Evolutionary conservation across 495 filamentous ascomycete genomes (phyloP), one percentile per base, ranked within the genome.

Genomic region (Xylona heveae): DNA sequence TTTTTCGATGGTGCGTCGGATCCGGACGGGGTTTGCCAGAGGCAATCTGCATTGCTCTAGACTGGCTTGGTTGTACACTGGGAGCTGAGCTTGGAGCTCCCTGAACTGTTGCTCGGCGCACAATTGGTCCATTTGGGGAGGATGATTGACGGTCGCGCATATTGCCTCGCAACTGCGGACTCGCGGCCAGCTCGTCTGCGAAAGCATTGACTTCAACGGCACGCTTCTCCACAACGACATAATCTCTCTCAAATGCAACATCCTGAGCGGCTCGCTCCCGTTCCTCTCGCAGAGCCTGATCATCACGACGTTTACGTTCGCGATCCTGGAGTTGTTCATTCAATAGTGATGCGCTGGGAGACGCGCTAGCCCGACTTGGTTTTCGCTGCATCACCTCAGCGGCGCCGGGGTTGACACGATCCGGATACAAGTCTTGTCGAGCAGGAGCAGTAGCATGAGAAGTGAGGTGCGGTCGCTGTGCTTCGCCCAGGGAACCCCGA

Each of bases 141-240:
- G 30, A 23, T 5, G 20, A 6, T 23, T 7, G 4, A 31, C n/a
- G 21, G 13, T 24, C 20, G 9, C 5, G n/a, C 21, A 8, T 26
- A 19, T 28, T 13, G 5, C n/a, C 31, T 24, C 36, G 50, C 16
- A 48, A 22, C 13, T 48, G 51, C 16, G 74, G 74, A 36, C 78
- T 80, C 28, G 80, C 70, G 12, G 79, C 81, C 40, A 97, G 55
- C 49, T 95, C 83, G 47, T 97, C 88, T 6, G 88, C 88, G 46
- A 97, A 80, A 3, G 88, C 85, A 54, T 97, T 94, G 18, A 95
- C 85, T 49, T 94, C 81, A 3, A 95, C 83, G 5, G 75, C 74
- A 31, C 74, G 73, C 57, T 94, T 95, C 52, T 97, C 90, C 13
- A 97, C 79, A 12, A 97, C 54, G 21, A 97, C 85, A 41, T 94